Evolutionary conservation across 2,329 filamentous ascomycete genomes (phyloP).

Genomic region (Rhynchosporium graminicola): DNA sequence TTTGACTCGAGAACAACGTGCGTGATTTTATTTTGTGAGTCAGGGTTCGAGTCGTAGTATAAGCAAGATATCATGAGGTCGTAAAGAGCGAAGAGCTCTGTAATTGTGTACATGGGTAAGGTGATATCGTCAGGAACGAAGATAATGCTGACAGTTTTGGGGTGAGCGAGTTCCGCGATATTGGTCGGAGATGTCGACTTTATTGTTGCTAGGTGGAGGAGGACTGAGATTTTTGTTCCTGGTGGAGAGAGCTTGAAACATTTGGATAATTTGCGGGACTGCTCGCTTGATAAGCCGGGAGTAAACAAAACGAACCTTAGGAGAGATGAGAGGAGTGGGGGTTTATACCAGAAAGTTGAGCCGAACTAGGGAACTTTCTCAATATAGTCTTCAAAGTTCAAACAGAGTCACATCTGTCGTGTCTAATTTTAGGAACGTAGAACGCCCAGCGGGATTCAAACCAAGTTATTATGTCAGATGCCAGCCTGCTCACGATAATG

Average conservation of each 20-base stretch:
- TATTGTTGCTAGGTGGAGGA: conserved; percentile 54
- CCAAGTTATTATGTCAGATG: too few relatives aligned
- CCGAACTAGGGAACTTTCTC: too few relatives aligned
- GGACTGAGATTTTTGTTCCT: conserved; percentile 49
- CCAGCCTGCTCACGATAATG: too few relatives aligned
- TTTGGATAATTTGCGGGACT: too few relatives aligned
- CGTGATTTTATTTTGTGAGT: conserved; percentile 59
- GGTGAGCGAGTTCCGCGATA: conserved; percentile 47
- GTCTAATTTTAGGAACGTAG: too few relatives aligned
- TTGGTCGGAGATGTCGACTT: conserved; percentile 45
- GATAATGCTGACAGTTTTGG: conserved; percentile 39
- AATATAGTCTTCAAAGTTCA: too few relatives aligned
- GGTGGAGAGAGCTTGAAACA: conserved; percentile 43
- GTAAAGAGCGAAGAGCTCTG: conserved; percentile 48
- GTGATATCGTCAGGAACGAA: conserved; percentile 41
- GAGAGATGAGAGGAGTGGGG: too few relatives aligned
- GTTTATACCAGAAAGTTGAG: too few relatives aligned
- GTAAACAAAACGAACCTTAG: too few relatives aligned
- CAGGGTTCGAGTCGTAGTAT: conserved; percentile 58
- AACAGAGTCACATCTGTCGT: too few relatives aligned
- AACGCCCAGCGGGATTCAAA: too few relatives aligned
- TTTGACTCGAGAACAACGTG: conserved; percentile 54
- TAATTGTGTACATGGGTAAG: conserved; percentile 42
- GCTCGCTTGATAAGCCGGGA: too few relatives aligned
- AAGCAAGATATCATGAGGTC: conserved; percentile 60